phyloP scores from a whole-genome alignment of 2,329 filamentous ascomycete genomes.

The Acarospora socialis region DNA sequence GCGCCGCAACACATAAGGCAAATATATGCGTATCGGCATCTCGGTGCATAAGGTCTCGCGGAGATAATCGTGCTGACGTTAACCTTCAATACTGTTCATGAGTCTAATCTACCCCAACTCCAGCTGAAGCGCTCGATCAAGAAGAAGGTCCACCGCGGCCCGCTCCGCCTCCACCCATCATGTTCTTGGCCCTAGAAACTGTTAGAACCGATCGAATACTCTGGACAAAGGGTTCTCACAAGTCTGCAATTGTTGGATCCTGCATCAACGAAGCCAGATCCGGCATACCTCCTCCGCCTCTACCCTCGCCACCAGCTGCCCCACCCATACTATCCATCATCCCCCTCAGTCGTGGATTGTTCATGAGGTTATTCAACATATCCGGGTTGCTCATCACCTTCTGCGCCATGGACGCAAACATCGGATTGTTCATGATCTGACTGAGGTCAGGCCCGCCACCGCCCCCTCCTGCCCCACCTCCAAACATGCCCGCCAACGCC shows the following conservation, averaged over 20 bases:
- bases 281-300: constrained; percentile 54
- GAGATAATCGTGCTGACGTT: too few species aligned
- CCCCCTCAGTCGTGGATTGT: constrained; percentile 72
- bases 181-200: constrained; percentile 44
- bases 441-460: constrained; percentile 80
- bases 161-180: constrained; percentile 48
- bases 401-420: constrained; percentile 96
- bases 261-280: constrained; percentile 77
- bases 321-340: constrained; percentile 70
- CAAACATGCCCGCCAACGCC: constrained; percentile 58
- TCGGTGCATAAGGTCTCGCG: too few species aligned
- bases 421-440: constrained; percentile 89
- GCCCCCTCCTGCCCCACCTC: constrained; percentile 43
- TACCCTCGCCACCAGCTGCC: constrained; percentile 25
- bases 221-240: constrained; percentile 48
- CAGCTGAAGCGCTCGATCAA: too few species aligned
- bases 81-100: too few species aligned
- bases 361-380: constrained; percentile 83
- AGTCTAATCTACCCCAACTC: too few species aligned
- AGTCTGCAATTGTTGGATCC: constrained; percentile 80
- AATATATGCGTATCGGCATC: too few species aligned
- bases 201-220: constrained; percentile 3
- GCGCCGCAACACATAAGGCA: too few species aligned
- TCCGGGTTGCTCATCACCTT: constrained; percentile 96
- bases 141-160: constrained; percentile 16